These are phyloP conservation scores for Acanthamoeba lenticulata DNA, from an alignment of 208 protist genomes.

Conservation along the genomic window DNA sequence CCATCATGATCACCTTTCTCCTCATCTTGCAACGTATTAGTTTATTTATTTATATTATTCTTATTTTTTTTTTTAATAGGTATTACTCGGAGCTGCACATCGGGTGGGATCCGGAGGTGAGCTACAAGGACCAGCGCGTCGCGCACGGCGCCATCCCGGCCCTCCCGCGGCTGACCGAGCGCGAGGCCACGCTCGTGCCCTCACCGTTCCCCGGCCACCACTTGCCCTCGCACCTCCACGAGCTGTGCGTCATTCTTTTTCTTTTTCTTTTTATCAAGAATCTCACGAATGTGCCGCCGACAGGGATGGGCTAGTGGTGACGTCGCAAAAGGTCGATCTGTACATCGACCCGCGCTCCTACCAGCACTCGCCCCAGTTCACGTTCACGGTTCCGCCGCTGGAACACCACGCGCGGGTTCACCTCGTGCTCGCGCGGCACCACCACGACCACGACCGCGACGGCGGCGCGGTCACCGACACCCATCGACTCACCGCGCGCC, in stretches of 20 bases:
- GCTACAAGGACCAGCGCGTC: background rate
- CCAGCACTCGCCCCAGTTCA: constrained; percentile 15
- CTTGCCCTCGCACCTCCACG: background rate
- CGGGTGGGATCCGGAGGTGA: background rate
- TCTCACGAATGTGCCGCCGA: background rate
- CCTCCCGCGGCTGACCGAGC: background rate
- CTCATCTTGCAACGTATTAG: background rate
- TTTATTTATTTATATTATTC: background rate
- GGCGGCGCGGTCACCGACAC: too few species aligned
- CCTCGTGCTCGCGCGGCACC: constrained; percentile 27
- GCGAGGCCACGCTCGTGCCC: background rate
- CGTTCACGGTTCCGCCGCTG: background rate
- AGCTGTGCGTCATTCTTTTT: background rate
- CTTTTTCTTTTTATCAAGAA: too few species aligned
- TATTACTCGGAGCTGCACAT: constrained; percentile 37
- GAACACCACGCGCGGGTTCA: background rate
- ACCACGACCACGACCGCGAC: too few species aligned
- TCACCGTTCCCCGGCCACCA: background rate
- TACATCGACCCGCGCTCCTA: constrained; percentile 59
- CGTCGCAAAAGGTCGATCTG: constrained; percentile 25
- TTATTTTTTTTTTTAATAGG: background rate
- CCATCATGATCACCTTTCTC: too few species aligned
- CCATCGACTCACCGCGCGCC: background rate
- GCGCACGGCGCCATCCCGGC: constrained; percentile 8
- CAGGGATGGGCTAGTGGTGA: background rate